Evolutionary conservation across 805 yeast genomes (phyloP), one percentile per base, ranked within the genome.

Genomic region (Brettanomyces custersianus): DNA sequence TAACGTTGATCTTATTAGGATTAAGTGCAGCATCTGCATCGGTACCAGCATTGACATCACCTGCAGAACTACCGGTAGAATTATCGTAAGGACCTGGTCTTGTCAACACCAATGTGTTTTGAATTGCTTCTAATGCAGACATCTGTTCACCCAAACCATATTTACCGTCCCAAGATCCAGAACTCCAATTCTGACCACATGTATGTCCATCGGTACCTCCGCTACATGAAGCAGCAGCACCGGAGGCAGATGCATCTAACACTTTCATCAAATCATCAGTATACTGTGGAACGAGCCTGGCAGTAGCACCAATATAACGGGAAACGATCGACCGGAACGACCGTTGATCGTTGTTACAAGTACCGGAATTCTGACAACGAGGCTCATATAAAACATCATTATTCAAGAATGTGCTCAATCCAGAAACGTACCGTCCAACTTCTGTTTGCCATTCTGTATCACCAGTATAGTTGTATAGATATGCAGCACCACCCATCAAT

Each of bases 161-260:
- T 38, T 48, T 52, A 1, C 70, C 74, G 55, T 84, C 94, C 74
- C 80, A 81, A 4, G 70, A 64, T 25, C 59, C 59, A 12, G 47
- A 40, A 11, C 68, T 54, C 95, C 95, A 85, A 55, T 78, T 64
- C 36, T 68, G 55, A 31, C 95, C 94, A 61, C 95, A 86, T 0
- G 96, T 88, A 43, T 76, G 80, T 13, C 85, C 85, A 55, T 88
- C 96, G 4, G 60, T 40, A 49, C 96, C 96, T 40, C 95, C 95
- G 1, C 77, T 63, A 59, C 95, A 85, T 1, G 90, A 72, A 34
- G 60, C 60, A 2, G 88, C 90, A 1, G 94, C 95, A 20, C 78
- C 95, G 18, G 43, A 39, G 2, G 85, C 82, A 16, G 79, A 74
- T 22, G 58, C 29, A 52, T 47, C 37, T 19, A 59, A 28, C 16